phyloP scores from a whole-genome alignment of 345 rosid genomes.

The Salix arbutifolia region DNA sequence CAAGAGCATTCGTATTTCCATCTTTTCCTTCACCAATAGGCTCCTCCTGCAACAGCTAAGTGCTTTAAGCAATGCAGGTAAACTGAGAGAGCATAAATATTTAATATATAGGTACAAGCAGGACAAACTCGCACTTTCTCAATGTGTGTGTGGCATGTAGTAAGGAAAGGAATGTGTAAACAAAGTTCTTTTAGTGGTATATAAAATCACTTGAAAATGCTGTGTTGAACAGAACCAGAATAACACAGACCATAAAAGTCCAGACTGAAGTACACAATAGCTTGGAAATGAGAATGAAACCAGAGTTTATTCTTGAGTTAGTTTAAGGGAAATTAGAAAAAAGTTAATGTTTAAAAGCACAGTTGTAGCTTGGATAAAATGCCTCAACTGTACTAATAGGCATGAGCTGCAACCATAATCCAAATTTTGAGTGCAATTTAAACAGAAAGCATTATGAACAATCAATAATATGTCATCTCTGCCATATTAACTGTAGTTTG shows the following conservation, averaged over 20 bases:
- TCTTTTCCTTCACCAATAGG: constrained; percentile 30
- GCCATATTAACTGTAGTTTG: neutral
- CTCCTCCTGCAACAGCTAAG: constrained; percentile 41
- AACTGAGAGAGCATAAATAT: neutral
- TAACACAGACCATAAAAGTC: neutral
- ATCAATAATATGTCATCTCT: neutral
- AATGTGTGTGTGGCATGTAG: too few species aligned
- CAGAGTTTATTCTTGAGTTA: neutral
- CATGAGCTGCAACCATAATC: neutral
- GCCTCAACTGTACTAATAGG: neutral
- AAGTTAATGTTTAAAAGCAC: neutral
- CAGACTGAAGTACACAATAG: neutral
- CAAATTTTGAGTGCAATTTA: too few species aligned
- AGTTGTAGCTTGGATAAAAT: neutral
- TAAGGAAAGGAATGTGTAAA: too few species aligned
- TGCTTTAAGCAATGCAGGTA: constrained; percentile 8
- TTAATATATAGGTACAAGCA: too few species aligned
- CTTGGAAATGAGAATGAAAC: neutral
- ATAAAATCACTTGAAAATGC: neutral
- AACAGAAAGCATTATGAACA: neutral
- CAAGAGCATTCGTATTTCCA: constrained; percentile 24
- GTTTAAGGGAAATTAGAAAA: neutral
- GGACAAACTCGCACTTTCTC: too few species aligned
- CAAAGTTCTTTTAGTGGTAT: too few species aligned
- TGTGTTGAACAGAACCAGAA: neutral